Evolutionary conservation across 73 alveolate genomes (phyloP), one percentile per base, ranked within the genome.

Genomic region (Durusdinium trenchii): DNA sequence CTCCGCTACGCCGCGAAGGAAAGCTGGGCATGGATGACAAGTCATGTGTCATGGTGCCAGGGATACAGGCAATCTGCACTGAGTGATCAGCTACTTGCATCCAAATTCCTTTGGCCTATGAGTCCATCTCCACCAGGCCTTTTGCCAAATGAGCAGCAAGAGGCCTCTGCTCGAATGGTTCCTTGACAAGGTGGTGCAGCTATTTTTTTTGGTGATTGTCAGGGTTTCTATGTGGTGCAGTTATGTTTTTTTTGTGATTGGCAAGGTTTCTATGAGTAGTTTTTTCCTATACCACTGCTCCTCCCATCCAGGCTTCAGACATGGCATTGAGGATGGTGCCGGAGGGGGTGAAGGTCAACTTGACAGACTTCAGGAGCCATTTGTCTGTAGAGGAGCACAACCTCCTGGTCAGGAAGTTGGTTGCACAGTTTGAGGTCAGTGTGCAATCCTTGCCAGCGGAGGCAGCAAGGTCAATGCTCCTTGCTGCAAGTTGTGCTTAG

Each of bases 361-460:
- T 71, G 83, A 71, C 83, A 4, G 83, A 71, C 50, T 71, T 71
- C 83, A 71, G 38, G 83, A 71, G 83, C 23, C 51, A 36, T 18
- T 26, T 71, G 47, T 35, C 51, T 10, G 83, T 71, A 12, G 83
- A 18, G 30, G 83, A 71, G 50, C 83, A 71, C 83, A 71, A 71
- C 83, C 50, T 71, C 5, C 83, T 71, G 47, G 6, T 18, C 83
- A 18, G 38, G 51, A 71, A 71, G 83, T n/a, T 71, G 51, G 7
- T 71, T 71, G 47, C 83, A 36, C 47, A n/a, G 47, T 71, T 71
- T n/a, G 83, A 71, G 50, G 38, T n/a, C 18, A n/a, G 51, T 35
- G 83, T 71, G 51, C 51, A 46, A 71, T 6, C 83, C 50, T 26
- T 71, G 47, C 6, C 47, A 3, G 40, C 51, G 6, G 83, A 71